Evolutionary conservation across 2,329 filamentous ascomycete species (phyloP).

Genomic region (Paradendryphiella salina): DNA sequence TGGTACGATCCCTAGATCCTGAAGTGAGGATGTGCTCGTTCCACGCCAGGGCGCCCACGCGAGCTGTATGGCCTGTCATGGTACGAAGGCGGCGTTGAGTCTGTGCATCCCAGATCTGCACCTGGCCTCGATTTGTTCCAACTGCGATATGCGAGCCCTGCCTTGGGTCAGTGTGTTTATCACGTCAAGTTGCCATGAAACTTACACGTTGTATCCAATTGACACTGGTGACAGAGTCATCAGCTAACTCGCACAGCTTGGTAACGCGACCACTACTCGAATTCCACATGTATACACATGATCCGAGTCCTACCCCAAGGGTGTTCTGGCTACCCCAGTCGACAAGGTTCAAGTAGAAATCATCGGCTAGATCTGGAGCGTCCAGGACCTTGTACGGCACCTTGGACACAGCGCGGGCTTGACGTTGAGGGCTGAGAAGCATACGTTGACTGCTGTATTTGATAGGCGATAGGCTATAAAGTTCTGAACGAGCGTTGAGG

Average conservation of each 20-base stretch:
- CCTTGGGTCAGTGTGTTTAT: slow-evolving; percentile 10
- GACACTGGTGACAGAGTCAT: slow-evolving; percentile 94
- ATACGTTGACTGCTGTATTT: slow-evolving; percentile 91
- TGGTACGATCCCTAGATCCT: slow-evolving; percentile 87
- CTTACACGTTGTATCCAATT: slow-evolving; percentile 90
- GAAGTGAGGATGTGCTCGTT: slow-evolving; percentile 97
- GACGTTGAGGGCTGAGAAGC: slow-evolving; percentile 84
- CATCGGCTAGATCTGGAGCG: slow-evolving; percentile 91
- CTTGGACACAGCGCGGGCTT: slow-evolving; percentile 88
- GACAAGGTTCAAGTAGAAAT: slow-evolving; percentile 96
- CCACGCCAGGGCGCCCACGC: slow-evolving; percentile 94
- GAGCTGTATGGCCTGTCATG: slow-evolving; percentile 94
- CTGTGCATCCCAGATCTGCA: slow-evolving; percentile 97
- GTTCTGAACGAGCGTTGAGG: slow-evolving; percentile 84
- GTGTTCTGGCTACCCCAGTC: slow-evolving; percentile 98
- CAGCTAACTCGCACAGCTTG: slow-evolving; percentile 87
- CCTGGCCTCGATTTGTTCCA: slow-evolving; percentile 88
- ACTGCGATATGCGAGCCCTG: slow-evolving; percentile 91
- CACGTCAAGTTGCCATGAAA: neutral
- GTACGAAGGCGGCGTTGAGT: slow-evolving; percentile 81
- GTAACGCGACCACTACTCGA: slow-evolving; percentile 87
- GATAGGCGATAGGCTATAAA: slow-evolving; percentile 94
- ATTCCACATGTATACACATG: slow-evolving; percentile 98
- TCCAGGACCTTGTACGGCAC: slow-evolving; percentile 98
- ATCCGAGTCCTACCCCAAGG: slow-evolving; percentile 86